Evolutionary conservation across 2,329 filamentous ascomycete genomes (phyloP), one percentile per base, ranked within the genome.

Genomic region (Neopestalotiopsis clavispora): DNA sequence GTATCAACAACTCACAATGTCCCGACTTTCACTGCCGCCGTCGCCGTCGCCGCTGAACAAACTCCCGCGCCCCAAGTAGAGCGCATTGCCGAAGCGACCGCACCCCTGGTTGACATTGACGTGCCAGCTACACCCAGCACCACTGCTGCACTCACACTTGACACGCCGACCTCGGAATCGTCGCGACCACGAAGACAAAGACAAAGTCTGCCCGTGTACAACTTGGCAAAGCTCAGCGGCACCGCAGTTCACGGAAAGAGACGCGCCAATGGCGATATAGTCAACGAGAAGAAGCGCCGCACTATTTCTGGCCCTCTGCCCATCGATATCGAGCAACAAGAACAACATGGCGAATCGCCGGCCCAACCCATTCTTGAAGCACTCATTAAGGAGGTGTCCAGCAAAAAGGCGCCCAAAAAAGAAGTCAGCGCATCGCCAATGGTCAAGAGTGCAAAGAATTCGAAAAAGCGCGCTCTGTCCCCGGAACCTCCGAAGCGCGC

Each of bases 161-260:
- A 61, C 71, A 77, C 66, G 68, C 40, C 72, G 62, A 40, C 71
- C 23, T 73, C 70, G 66, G 71, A 78, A 58, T 75, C 79, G 9
- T 72, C 80, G n/a, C 87, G 89, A 68, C 84, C 87, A 70, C 86
- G 85, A 73, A 87, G 90, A 74, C 81, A 84, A 49, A 85, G 87
- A 71, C 75, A 80, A n/a, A 85, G 84, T 66, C 82, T 89, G 20
- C 85, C 87, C 13, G 87, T 90, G 17, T 94, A 94, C 80, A 94
- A 94, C 74, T 80, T 92, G 17, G 84, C 88, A 71, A 85, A 87
- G 73, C 83, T 92, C 65, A 86, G 85, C 69, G 90, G 90, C 72
- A 92, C 88, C 62, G 85, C 86, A 34, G 84, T 86, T 58, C 89
- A 91, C 72, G 89, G 86, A 65, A 88, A 86, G 73, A 85, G 81